Evolutionary conservation across 2,329 filamentous ascomycete genomes (phyloP).

Genomic region (Paecilomyces variotii): DNA sequence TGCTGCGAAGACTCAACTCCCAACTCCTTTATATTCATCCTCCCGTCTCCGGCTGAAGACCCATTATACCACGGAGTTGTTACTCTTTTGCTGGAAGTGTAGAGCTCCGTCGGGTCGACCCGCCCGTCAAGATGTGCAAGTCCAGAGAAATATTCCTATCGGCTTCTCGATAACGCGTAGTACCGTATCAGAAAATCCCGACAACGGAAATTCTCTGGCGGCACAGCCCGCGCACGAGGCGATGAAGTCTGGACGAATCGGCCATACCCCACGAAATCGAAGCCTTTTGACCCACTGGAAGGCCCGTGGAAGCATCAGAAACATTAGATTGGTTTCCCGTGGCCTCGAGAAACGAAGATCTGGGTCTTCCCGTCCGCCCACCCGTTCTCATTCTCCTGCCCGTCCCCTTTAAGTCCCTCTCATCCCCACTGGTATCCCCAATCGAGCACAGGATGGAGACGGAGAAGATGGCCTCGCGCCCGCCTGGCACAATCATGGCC

Average conservation of each 20-base stretch:
- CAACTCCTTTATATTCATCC: neutral
- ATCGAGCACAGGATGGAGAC: neutral
- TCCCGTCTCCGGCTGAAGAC: neutral
- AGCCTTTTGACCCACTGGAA: neutral
- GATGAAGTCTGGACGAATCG: neutral
- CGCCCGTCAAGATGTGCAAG: neutral
- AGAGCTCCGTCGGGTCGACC: neutral
- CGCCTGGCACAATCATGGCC: neutral
- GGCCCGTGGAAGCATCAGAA: neutral
- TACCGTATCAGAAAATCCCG: neutral
- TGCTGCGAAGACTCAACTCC: neutral
- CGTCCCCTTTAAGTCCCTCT: neutral
- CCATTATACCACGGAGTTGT: neutral
- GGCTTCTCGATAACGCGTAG: neutral
- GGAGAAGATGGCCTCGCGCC: neutral
- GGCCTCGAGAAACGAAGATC: neutral
- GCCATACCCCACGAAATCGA: neutral
- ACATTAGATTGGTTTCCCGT: neutral
- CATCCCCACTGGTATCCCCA: neutral
- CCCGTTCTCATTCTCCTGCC: neutral
- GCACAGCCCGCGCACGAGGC: neutral
- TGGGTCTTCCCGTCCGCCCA: neutral
- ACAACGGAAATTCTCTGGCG: neutral
- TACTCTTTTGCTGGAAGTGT: neutral
- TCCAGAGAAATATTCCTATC: neutral